These are phyloP conservation scores for Penicillium sp. DNA, from an alignment of 2,329 filamentous ascomycete species.

Conservation along the genomic window DNA sequence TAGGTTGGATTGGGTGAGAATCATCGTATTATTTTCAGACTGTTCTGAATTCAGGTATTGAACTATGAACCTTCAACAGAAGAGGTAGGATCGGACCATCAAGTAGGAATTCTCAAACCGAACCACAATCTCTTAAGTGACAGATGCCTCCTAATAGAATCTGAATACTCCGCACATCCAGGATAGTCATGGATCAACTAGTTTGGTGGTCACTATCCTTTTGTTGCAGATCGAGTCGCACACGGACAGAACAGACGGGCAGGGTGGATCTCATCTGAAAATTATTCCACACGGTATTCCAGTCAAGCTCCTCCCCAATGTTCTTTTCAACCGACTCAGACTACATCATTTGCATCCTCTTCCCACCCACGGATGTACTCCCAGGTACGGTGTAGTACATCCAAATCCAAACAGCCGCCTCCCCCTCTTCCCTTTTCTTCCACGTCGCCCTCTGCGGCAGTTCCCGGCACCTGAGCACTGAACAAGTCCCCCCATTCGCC, in stretches of 20 bases:
- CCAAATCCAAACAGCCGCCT: not conserved
- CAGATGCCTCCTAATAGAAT: not conserved
- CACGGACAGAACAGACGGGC: not conserved
- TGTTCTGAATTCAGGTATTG: not conserved
- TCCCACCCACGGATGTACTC: not conserved
- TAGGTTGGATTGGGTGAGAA: not conserved
- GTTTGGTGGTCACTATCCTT: not conserved
- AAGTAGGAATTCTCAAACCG: not conserved
- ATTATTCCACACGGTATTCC: not conserved
- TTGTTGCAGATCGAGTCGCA: not conserved
- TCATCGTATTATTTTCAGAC: not conserved
- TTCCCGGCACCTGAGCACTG: slow-evolving; percentile 24
- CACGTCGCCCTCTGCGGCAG: slow-evolving; percentile 21
- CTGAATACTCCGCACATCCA: not conserved
- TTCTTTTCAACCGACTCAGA: not conserved
- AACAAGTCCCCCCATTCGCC: slow-evolving; percentile 16
- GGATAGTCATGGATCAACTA: not conserved
- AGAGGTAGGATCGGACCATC: not conserved
- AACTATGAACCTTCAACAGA: not conserved
- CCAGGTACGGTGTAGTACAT: not conserved
- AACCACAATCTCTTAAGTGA: not conserved
- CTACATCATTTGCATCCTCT: not conserved
- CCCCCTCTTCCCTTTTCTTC: not conserved
- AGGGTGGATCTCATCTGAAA: not conserved
- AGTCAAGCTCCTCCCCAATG: not conserved